phyloP scores from a whole-genome alignment of 106 monocot species.

The Hemerocallis citrina region DNA sequence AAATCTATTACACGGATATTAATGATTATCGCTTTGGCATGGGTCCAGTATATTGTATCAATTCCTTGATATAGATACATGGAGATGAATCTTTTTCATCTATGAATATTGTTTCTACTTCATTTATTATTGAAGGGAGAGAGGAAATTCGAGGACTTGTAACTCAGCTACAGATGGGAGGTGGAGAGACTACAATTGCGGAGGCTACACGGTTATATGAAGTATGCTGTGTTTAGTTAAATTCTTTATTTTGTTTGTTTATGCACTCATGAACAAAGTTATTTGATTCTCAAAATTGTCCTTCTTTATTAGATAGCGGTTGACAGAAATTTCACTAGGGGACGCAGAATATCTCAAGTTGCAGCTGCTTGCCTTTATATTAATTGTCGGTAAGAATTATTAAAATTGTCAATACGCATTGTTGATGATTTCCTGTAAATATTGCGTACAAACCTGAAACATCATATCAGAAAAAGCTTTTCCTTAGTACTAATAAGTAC shows the following conservation, averaged over 20 bases:
- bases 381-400: conserved; percentile 54
- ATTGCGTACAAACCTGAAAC: neutral
- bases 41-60: neutral
- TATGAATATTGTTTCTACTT: neutral
- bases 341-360: conserved; percentile 63
- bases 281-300: neutral
- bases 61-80: neutral
- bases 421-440: neutral
- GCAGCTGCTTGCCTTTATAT: conserved; percentile 92
- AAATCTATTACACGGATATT: too few species aligned
- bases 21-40: too few species aligned
- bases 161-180: conserved; percentile 25
- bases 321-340: conserved; percentile 73
- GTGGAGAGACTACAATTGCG: conserved; percentile 56
- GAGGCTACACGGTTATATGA: conserved; percentile 52
- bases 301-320: conserved; percentile 62
- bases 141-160: conserved; percentile 53
- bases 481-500: too few species aligned
- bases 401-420: neutral
- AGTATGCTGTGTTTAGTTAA: conserved; percentile 20
- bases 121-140: conserved; percentile 37
- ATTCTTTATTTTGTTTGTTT: neutral
- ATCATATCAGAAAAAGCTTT: too few species aligned
- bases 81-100: conserved; percentile 2
- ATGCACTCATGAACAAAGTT: neutral